phyloP scores from a whole-genome alignment of 129 eudicot species.

The Flaveria trinervia region DNA sequence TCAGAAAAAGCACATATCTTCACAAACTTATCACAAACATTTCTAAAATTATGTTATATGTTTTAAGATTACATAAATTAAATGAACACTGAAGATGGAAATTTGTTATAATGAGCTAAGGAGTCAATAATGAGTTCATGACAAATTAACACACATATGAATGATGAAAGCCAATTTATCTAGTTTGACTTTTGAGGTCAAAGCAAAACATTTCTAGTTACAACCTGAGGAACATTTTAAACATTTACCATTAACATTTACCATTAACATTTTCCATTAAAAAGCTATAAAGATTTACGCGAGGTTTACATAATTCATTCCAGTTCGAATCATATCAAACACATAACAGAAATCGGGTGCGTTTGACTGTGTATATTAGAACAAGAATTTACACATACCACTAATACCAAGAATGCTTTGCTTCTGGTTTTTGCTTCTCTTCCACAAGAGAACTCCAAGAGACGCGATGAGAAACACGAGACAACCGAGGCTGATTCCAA shows the following conservation, averaged over 20 bases:
- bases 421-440: conserved; percentile 44
- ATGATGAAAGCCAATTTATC: neutral
- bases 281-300: neutral
- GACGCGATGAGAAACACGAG: conserved; percentile 40
- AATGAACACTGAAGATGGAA: neutral
- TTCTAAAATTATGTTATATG: neutral
- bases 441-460: conserved; percentile 52
- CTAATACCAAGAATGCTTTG: conserved; percentile 57
- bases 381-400: conserved; percentile 40
- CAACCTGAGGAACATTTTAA: neutral
- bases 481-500: conserved; percentile 70
- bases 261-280: neutral
- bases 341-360: neutral
- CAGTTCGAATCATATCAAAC: neutral
- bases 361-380: conserved; percentile 15
- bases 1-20: neutral
- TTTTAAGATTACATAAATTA: neutral
- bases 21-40: neutral
- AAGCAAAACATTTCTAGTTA: conserved; percentile 1
- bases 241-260: conserved; percentile 6
- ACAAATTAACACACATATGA: neutral
- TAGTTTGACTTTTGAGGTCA: conserved; percentile 15
- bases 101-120: neutral
- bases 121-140: neutral
- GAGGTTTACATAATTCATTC: neutral